Base-by-base conservation (phyloP, 352 stramenopile species). In the Phytophthora pluvialis region DNA sequence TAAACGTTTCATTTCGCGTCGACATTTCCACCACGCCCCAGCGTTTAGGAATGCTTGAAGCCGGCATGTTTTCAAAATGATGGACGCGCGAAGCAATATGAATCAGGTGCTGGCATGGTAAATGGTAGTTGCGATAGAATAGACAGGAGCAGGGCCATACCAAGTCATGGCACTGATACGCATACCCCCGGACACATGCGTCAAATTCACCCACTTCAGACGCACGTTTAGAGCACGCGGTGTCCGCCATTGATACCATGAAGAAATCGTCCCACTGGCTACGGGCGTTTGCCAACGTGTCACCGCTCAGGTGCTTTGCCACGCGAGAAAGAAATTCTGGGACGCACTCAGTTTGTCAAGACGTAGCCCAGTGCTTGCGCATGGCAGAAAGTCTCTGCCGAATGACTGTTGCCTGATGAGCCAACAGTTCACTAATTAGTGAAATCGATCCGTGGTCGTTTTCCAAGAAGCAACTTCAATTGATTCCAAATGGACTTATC, bases 401-500 rank as follows among this genome's bases (percentile, higher is more conserved):
- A 15, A 46, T 39, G 10, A 56, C 36, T 28, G 56, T 56, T 35
- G 44, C 18, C 36, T 64, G 57, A 18, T 65, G 47, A 7, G 18
- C 1, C 6, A 59, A 21, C 3, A 59, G 29, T 0, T 31, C 57
- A 7, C 29, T 25, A n/a, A 64, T 46, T 3, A n/a, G 28, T 64
- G 4, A 38, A 25, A 10, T 52, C 57, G 0, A 57, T 36, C 3
- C 47, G 15, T 33, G 57, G 32, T 40, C 38, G 8, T n/a, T 50
- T 56, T 15, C 56, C 55, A 4, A 63, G n/a, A 13, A 63, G 35
- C 8, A 53, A 11, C 12, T 59, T 65, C 1, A 65, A 0, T 6
- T 46, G 47, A 18, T 59, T 58, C 58, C 58, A 65, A 33, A 59
- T 65, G 6, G 36, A 53, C 25, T 65, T 32, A 13, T 53, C 40